Percentiles rank a stretch among this genome's conserved stretches.
phyloP scores from a whole-genome alignment of 345 rosid species.

The Reutealis trisperma region DNA sequence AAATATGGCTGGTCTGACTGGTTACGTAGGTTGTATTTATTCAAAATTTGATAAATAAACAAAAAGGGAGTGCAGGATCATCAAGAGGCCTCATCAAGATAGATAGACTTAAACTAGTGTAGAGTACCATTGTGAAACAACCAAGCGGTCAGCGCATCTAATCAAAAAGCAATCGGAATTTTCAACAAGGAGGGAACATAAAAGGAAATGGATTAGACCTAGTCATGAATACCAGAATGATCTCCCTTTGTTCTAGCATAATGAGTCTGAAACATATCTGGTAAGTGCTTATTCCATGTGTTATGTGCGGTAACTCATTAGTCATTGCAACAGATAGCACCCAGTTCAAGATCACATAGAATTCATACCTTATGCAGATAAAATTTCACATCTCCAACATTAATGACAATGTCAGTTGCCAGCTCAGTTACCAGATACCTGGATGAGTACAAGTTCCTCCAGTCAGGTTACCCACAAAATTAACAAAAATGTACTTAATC shows the following conservation, averaged over 20 bases:
- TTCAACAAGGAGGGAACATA: neutral
- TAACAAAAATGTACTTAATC: constrained; percentile 7
- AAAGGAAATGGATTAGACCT: neutral
- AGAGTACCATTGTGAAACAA: too few species aligned
- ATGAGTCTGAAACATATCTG: neutral
- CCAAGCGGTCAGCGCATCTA: too few species aligned
- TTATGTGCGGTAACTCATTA: neutral
- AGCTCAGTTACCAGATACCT: constrained; percentile 71
- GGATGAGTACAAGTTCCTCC: constrained; percentile 15
- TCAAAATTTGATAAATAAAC: neutral
- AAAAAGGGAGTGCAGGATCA: neutral
- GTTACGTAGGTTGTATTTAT: neutral
- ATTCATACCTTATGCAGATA: constrained; percentile 69
- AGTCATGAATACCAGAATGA: neutral
- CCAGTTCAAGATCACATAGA: constrained; percentile 15
- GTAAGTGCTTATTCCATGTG: neutral
- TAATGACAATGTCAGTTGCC: constrained; percentile 57
- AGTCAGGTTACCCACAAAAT: constrained; percentile 12
- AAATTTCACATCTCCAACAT: constrained; percentile 58
- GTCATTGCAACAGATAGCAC: neutral
- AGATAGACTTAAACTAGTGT: neutral
- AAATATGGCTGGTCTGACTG: neutral
- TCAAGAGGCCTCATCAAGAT: neutral
- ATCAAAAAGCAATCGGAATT: too few species aligned
- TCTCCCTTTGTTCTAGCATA: neutral